Percentiles rank a stretch among this genome's conserved stretches.
Evolutionary conservation across 2,329 filamentous ascomycete genomes (phyloP).

Genomic region (Pseudogymnoascus sp.): DNA sequence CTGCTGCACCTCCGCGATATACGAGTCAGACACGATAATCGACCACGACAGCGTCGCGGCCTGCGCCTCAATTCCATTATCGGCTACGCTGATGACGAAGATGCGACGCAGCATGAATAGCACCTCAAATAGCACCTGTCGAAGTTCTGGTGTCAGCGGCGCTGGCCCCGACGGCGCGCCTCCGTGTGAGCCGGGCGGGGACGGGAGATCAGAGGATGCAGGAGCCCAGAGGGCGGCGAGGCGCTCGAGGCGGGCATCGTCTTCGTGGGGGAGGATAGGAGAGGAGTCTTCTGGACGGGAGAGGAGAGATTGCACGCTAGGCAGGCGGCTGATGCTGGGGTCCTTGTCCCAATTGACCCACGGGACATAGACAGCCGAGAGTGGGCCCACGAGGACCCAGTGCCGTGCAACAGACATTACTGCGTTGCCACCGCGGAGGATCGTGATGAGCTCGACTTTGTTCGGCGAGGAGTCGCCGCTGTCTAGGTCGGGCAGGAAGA

Average conservation of each 20-base stretch:
- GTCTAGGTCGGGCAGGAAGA: constrained; percentile 13
- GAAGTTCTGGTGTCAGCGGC: constrained; percentile 8
- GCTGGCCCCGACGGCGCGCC: background rate
- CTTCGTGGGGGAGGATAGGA: constrained; percentile 2
- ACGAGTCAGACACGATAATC: constrained; percentile 26
- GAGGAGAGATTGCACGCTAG: background rate
- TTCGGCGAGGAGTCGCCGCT: background rate
- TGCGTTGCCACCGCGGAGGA: constrained; percentile 10
- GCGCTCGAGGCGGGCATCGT: constrained; percentile 1
- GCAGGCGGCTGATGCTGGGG: background rate
- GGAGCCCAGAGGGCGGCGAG: background rate
- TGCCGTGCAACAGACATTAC: background rate
- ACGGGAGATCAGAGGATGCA: background rate
- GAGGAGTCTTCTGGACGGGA: background rate
- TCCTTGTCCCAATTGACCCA: constrained; percentile 4
- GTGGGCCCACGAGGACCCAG: constrained; percentile 8
- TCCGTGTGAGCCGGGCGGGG: background rate
- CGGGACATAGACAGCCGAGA: background rate
- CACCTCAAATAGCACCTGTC: constrained; percentile 12
- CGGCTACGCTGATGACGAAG: constrained; percentile 16
- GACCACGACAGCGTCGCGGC: constrained; percentile 30
- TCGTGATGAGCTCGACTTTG: constrained; percentile 11
- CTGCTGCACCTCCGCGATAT: constrained; percentile 26
- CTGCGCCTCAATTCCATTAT: constrained; percentile 17
- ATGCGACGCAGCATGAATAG: constrained; percentile 13